Conservation (phyloP, 2,329 filamentous ascomycete species). For the Botrytis porri region DNA sequence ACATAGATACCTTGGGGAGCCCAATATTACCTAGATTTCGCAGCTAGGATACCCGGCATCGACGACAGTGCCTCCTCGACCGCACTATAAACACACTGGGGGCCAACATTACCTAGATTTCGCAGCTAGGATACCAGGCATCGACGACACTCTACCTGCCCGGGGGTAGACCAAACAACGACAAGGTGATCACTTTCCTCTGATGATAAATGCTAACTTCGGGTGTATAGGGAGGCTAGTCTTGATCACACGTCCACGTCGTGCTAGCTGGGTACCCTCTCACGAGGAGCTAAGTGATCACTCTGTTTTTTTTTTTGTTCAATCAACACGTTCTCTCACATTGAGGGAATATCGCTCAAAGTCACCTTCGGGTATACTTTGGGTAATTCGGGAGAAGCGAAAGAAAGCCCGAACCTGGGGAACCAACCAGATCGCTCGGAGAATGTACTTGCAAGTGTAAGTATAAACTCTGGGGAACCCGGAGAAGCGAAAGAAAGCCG, state of each 20-base stretch:
- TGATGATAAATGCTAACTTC: neutral
- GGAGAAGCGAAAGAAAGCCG: slow-evolving; percentile 6
- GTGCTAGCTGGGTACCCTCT: slow-evolving; percentile 5
- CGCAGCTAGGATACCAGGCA: neutral
- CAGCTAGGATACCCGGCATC: too few relatives aligned
- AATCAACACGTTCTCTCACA: neutral
- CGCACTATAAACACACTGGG: neutral
- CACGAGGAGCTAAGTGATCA: slow-evolving; percentile 10
- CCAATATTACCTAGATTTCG: neutral
- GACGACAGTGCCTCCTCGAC: too few relatives aligned
- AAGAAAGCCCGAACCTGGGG: neutral
- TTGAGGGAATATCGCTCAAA: neutral
- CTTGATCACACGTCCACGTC: slow-evolving; percentile 8
- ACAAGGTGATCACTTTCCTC: neutral
- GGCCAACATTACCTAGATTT: neutral
- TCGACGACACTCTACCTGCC: neutral
- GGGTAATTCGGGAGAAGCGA: neutral
- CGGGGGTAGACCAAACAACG: neutral
- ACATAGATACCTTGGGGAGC: too few relatives aligned
- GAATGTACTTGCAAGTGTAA: neutral
- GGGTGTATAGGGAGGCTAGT: neutral
- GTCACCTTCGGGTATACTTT: neutral
- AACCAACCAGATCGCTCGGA: neutral
- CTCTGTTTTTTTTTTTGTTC: neutral
- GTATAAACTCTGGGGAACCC: neutral